Base-by-base conservation (phyloP, 2,329 filamentous ascomycete genomes). In the Raffaelea deltoideospora region DNA sequence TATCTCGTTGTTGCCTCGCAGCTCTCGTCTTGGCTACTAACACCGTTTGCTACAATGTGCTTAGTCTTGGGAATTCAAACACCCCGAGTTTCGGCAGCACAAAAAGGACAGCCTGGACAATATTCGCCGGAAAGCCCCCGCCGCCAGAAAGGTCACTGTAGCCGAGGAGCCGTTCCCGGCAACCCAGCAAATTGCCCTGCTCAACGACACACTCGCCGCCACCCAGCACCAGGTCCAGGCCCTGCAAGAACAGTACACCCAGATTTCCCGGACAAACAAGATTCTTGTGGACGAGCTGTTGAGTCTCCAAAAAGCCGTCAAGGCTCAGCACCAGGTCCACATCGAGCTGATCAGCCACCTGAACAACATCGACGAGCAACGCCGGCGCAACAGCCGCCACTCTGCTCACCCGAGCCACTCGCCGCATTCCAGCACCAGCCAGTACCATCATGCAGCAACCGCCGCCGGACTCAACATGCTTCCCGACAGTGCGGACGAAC, bases 51-150 rank as follows among this genome's bases (percentile, higher is more conserved):
- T n/a, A n/a, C n/a, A n/a, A n/a, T n/a, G 33, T 6, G 6, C 9
- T 23, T 50, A 90, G 82, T 76, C 79, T 11, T 93, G 84, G 84
- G 90, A 98, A 54, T 98, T 98, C 55, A 93, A 90, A 54, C 90
- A 98, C 52, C 88, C 88, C 11, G 86, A 94, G 50, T 98, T 98
- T 62, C 82, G 86, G 49, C 79, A 82, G 45, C 88, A 95, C 58
- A 92, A 88, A 59, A 95, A 95, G 57, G 86, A 95, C 53, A 90
- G 86, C 32, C 67, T 98, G 33, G 90, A 98, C 52, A 96, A 95
- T 48, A 98, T 98, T 51, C 76, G 86, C 50, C 72, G 90, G 48
- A 98, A 98, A 61, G 88, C 90, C 3, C 90, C 90, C 0, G 86
- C 88, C 2, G 83, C 88, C 3, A 69, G 88, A 45, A 96, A 95